A percentile compares a stretch with the other conserved stretches of the same genome.
Evolutionary conservation across 768 basidiomycete genomes (phyloP).

Genomic region (Pulveroboletus sp.): DNA sequence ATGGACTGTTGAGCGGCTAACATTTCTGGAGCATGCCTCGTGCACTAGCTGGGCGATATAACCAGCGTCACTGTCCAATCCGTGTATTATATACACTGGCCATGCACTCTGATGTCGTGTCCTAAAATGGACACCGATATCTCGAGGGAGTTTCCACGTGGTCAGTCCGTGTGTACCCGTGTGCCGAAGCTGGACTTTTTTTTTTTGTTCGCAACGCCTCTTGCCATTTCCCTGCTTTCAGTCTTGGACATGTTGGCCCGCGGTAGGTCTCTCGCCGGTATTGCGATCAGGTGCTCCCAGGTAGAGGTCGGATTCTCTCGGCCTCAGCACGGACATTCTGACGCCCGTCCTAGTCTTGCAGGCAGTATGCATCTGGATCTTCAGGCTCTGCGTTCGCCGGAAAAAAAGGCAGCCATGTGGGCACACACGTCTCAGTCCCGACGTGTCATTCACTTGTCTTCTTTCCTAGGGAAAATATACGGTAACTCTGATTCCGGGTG

Average conservation of each 20-base stretch:
- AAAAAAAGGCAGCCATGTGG: conserved; percentile 81
- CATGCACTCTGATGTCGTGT: background rate
- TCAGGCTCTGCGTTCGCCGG: conserved; percentile 90
- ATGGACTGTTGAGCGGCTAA: conserved; percentile 67
- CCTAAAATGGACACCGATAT: conserved; percentile 5
- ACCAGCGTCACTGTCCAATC: background rate
- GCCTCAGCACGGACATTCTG: conserved; percentile 3
- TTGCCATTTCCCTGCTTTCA: conserved; percentile 10
- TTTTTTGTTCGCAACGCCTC: conserved; percentile 7
- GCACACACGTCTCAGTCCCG: conserved; percentile 25
- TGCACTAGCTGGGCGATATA: conserved; percentile 1
- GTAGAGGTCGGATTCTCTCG: conserved; percentile 33
- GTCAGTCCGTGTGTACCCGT: conserved; percentile 23
- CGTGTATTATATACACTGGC: conserved; percentile 8
- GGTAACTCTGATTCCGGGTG: conserved; percentile 94
- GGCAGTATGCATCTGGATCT: conserved; percentile 62
- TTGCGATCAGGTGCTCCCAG: conserved; percentile 47
- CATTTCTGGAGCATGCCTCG: background rate
- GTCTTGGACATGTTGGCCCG: conserved; percentile 51
- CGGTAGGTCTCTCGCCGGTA: conserved; percentile 46
- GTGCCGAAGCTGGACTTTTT: conserved; percentile 12
- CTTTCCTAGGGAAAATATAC: conserved; percentile 83
- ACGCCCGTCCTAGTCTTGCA: conserved; percentile 39
- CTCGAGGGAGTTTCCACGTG: conserved; percentile 16
- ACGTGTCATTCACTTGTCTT: conserved; percentile 5